phyloP scores from a whole-genome alignment of 2,329 filamentous ascomycete species.

The Bertia moriformis region DNA sequence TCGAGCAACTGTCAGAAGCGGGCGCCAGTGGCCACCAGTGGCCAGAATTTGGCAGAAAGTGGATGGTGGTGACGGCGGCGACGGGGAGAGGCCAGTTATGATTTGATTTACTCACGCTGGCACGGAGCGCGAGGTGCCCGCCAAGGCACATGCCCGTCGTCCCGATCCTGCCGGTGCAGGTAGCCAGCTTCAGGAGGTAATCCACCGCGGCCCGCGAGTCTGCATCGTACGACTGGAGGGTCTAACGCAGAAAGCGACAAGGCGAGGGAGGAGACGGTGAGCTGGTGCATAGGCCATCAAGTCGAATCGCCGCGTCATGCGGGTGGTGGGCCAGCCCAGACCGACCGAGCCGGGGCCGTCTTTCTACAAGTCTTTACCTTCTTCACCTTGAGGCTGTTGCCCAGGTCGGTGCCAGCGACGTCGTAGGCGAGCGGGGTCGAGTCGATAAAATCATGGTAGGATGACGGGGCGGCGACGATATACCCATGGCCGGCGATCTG shows the following conservation, averaged over 20 bases:
- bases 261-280: neutral
- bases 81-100: neutral
- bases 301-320: neutral
- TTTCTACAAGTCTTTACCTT: conserved; percentile 35
- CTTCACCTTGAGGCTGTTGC: conserved; percentile 72
- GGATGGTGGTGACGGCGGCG: neutral
- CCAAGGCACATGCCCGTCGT: conserved; percentile 85
- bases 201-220: conserved; percentile 57
- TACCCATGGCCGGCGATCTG: conserved; percentile 88
- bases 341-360: neutral
- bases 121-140: conserved; percentile 62
- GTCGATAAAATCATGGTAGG: conserved; percentile 83
- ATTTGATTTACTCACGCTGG: conserved; percentile 29
- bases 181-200: conserved; percentile 54
- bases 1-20: conserved; percentile 4
- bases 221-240: conserved; percentile 72
- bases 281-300: neutral
- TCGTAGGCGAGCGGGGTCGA: conserved; percentile 77
- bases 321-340: neutral
- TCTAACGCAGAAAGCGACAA: conserved; percentile 35
- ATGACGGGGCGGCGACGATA: conserved; percentile 79
- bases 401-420: conserved; percentile 70
- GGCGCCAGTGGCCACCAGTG: neutral
- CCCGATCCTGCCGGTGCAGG: conserved; percentile 67
- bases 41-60: neutral